Percentiles rank a stretch among this genome's conserved stretches.
Conservation (phyloP, 805 yeast genomes). For the Naumovozyma baii region DNA sequence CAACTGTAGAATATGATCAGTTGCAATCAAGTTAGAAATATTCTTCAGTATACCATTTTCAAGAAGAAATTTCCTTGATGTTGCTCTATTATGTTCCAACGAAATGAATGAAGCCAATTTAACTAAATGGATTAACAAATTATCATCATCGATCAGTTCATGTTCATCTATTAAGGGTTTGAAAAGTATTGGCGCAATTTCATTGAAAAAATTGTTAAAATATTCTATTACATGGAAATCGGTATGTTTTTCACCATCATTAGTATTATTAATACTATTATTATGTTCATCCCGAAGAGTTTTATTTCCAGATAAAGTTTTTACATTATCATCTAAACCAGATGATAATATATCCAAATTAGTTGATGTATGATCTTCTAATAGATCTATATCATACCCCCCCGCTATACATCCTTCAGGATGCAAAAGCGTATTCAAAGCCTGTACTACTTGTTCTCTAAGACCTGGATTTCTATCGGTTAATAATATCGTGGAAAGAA, state of each 20-base stretch:
- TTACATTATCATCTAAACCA: neutral
- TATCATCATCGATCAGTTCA: constrained; percentile 27
- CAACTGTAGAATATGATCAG: constrained; percentile 36
- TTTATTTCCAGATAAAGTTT: neutral
- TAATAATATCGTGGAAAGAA: constrained; percentile 49
- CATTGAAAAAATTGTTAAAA: constrained; percentile 49
- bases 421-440: constrained; percentile 63
- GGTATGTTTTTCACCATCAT: constrained; percentile 7
- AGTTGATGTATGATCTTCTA: neutral
- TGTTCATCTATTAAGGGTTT: constrained; percentile 32
- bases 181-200: constrained; percentile 52
- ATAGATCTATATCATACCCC: constrained; percentile 5
- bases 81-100: constrained; percentile 47
- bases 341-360: neutral
- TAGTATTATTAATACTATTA: constrained; percentile 24
- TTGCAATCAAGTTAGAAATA: constrained; percentile 39
- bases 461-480: constrained; percentile 61
- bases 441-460: constrained; percentile 76
- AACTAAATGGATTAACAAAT: constrained; percentile 48
- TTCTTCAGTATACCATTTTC: constrained; percentile 51
- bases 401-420: constrained; percentile 33
- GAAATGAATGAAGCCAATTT: constrained; percentile 64
- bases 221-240: constrained; percentile 22
- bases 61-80: constrained; percentile 54
- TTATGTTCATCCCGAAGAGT: constrained; percentile 10